Base-by-base conservation (phyloP, 306 rosid genomes). In the Comarum palustre region DNA sequence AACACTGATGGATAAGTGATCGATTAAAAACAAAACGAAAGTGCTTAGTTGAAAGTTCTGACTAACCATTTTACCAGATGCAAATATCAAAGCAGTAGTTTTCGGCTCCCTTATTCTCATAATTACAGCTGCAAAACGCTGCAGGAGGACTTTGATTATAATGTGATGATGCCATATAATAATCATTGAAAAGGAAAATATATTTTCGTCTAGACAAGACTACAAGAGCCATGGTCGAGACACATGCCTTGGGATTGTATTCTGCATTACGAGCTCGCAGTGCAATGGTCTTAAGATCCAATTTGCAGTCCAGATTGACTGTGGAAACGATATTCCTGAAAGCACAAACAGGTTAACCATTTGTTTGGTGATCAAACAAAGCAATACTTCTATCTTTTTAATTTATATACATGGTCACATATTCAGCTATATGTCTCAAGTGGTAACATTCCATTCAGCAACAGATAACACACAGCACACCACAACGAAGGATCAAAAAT, bases 31-130 rank as follows among this genome's bases (percentile, higher is more conserved):
- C 5, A 6, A 34, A 34, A 34, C 38, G 5, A 34, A 34, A 34
- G 38, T 34, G 38, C 6, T 1, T 34, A 34, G 38, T 34, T 34
- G 38, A 34, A 34, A 5, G 38, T 34, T 34, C 38, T 34, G 6
- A 34, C 83, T 82, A 86, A 94, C 96, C 99, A 94, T 94, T 80
- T 94, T 94, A 60, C 96, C 97, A 66, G 97, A 94, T 17, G 97
- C 99, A 84, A 94, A 94, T 52, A 94, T 94, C 79, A 94, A 82
- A 0, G 97, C 97, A 32, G 97, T 91, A 45, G 99, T 91, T 82
- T 91, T 94, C 4, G 99, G 99, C n/a, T 91, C 97, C 80, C 99
- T 88, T 70, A 94, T 94, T 86, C 95, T 89, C 99, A 94, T 94
- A 51, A 91, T 94, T 72, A 94, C 99, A 31, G 99, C 99, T 62